Evolutionary conservation across 2,329 filamentous ascomycete species (phyloP), one percentile per base, ranked within the genome.

Genomic region (Keithomyces neogunnii): DNA sequence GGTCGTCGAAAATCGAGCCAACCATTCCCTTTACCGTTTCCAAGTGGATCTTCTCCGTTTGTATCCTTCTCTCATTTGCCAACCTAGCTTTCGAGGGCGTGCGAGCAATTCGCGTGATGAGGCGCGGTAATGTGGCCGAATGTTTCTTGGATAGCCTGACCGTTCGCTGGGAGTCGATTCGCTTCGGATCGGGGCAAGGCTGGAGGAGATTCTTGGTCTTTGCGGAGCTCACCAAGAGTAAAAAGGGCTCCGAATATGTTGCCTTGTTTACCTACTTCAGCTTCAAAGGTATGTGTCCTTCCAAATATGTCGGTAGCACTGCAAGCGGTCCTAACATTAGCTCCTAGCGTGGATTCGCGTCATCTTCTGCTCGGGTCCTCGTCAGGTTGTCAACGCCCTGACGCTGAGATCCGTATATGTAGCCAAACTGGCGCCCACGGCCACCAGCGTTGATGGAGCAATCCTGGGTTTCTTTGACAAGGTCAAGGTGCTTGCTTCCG

Each of bases 151-250:
- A 99, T 66, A 87, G 82, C 36, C 73, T 97, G 53, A 92, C 92
- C 2, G 89, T 88, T 48, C 84, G 89, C 47, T 77, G 95, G 59
- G 89, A 96, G 68, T 89, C 86, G 69, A 81, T 89, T 63, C 82
- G 89, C n/a, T 66, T 86, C 52, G 86, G 85, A 36, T 75, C 75
- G 29, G 86, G 86, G 43, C 81, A 85, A 59, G 93, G 93, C 33
- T 99, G 85, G 81, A 86, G 84, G 61, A 80, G 92, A 48, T 99
- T 96, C 64, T 70, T 96, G n/a, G 89, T 96, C 57, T 96, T 96
- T 65, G 85, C 89, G 13, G 88, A 89, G 62, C 73, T 96, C 65
- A 96, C 91, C 10, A 93, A 92, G 71, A 90, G 87, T 68, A 91
- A 88, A 64, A 95, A 95, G 69, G 89, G 90, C 19, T 85, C 85